These are phyloP conservation scores for Amanita fuliginea DNA, from an alignment of 768 basidiomycete genomes.

Conservation along the genomic window DNA sequence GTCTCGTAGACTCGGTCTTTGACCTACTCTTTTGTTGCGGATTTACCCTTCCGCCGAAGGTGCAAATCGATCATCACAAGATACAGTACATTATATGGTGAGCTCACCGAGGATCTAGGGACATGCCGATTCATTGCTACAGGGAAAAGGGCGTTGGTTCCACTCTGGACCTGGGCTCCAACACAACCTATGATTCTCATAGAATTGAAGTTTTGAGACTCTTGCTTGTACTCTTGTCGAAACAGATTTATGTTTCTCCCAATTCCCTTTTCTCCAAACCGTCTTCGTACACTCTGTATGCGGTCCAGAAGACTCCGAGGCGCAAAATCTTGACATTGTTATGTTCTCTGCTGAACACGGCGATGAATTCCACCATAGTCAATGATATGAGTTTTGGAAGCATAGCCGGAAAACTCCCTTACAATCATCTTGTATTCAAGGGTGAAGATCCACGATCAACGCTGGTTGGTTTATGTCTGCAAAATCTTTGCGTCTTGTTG, in stretches of 20 bases:
- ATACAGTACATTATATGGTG: constrained; percentile 86
- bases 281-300: constrained; percentile 66
- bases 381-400: constrained; percentile 46
- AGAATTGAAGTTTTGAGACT: constrained; percentile 86
- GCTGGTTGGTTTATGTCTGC: constrained; percentile 66
- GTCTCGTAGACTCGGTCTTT: constrained; percentile 65
- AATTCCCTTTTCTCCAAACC: constrained; percentile 59
- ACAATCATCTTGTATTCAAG: constrained; percentile 85
- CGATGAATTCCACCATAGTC: constrained; percentile 54
- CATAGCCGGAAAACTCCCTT: constrained; percentile 73
- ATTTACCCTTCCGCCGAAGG: constrained; percentile 74
- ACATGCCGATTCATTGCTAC: constrained; percentile 2
- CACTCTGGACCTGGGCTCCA: constrained; percentile 59
- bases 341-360: constrained; percentile 89
- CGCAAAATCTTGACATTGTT: constrained; percentile 84
- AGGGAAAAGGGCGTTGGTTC: constrained; percentile 97
- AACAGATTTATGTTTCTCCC: constrained; percentile 79
- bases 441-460: constrained; percentile 71
- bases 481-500: constrained; percentile 64
- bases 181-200: constrained; percentile 59
- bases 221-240: constrained; percentile 78
- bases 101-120: constrained; percentile 15
- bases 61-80: constrained; percentile 72
- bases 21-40: constrained; percentile 92
- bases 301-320: constrained; percentile 66